A percentile compares a stretch with the other conserved stretches of the same genome.
These are phyloP conservation scores for Gastrolobium bilobum DNA, from an alignment of 306 rosid genomes.

Conservation along the genomic window DNA sequence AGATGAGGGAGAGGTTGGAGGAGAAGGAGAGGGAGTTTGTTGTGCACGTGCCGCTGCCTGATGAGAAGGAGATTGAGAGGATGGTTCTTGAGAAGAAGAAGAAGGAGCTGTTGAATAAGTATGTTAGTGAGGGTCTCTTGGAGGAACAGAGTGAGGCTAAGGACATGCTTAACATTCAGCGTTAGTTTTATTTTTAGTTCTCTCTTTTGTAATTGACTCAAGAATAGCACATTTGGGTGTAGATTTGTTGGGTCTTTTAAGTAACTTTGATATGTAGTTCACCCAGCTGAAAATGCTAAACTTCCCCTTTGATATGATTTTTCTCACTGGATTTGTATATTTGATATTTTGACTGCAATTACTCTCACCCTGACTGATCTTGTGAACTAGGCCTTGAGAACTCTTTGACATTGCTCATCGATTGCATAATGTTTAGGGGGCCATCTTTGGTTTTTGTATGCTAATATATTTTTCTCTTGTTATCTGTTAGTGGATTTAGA, in stretches of 20 bases:
- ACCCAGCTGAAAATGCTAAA: no score
- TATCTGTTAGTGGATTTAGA: slow-evolving; percentile 16
- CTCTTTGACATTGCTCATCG: slow-evolving; percentile 97
- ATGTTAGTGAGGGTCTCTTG: slow-evolving; percentile 70
- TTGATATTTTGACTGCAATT: slow-evolving; percentile 1
- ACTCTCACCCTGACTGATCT: slow-evolving; percentile 44
- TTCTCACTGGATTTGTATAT: slow-evolving; percentile 35
- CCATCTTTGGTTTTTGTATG: slow-evolving; percentile 99
- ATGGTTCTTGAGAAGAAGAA: slow-evolving; percentile 97
- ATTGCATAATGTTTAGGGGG: slow-evolving; percentile 89
- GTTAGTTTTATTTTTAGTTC: slow-evolving; percentile 27
- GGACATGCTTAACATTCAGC: slow-evolving; percentile 84
- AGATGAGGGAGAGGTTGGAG: slow-evolving; percentile 53
- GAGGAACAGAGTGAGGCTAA: slow-evolving; percentile 83
- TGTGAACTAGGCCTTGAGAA: slow-evolving; percentile 87
- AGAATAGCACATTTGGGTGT: not conserved
- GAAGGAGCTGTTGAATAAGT: slow-evolving; percentile 77
- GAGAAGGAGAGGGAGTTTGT: slow-evolving; percentile 75
- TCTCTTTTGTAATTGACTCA: not conserved
- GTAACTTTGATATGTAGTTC: no score
- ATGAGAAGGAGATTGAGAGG: slow-evolving; percentile 89
- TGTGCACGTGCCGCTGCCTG: slow-evolving; percentile 92
- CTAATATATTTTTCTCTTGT: slow-evolving; percentile 36
- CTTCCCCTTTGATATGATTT: not conserved
- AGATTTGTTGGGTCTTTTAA: no score